Conservation (phyloP, 2,329 filamentous ascomycete genomes). For the Epichloe brachyelytri region DNA sequence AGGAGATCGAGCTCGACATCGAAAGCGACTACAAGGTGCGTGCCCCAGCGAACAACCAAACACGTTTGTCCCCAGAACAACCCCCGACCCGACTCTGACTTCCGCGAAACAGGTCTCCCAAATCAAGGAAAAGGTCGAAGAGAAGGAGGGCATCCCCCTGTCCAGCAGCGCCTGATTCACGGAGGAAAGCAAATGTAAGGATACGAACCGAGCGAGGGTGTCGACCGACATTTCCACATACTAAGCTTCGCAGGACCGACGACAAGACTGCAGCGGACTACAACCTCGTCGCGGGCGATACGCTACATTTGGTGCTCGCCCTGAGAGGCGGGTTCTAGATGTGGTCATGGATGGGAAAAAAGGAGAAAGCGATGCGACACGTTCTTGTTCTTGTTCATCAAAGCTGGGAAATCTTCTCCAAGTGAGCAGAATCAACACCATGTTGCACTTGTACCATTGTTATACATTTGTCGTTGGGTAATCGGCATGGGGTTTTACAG, state of each 20-base stretch:
- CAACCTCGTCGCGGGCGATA: conserved; percentile 79
- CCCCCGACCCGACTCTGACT: neutral
- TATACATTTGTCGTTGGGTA: too few relatives aligned
- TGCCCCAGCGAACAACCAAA: neutral
- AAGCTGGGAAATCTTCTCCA: too few relatives aligned
- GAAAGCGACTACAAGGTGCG: conserved; percentile 83
- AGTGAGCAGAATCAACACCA: too few relatives aligned
- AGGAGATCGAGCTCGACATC: conserved; percentile 98
- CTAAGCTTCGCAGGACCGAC: conserved; percentile 55
- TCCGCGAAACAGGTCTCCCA: conserved; percentile 54
- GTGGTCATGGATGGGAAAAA: conserved; percentile 1
- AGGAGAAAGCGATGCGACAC: too few relatives aligned
- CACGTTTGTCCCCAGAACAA: neutral
- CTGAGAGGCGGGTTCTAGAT: conserved; percentile 58
- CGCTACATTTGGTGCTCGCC: conserved; percentile 88
- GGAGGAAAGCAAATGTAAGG: conserved; percentile 96
- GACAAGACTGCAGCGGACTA: conserved; percentile 91
- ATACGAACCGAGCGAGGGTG: neutral
- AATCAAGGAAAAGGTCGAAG: conserved; percentile 98
- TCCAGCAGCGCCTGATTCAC: conserved; percentile 91
- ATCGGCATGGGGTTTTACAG: too few relatives aligned
- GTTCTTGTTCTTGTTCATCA: neutral
- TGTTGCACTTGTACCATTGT: too few relatives aligned
- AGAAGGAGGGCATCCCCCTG: conserved; percentile 98
- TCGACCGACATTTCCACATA: neutral